Percentiles rank a stretch among this genome's conserved stretches.
phyloP scores from a whole-genome alignment of 371 early-diverging fungal species.

The Conidiobolus incongruus region DNA sequence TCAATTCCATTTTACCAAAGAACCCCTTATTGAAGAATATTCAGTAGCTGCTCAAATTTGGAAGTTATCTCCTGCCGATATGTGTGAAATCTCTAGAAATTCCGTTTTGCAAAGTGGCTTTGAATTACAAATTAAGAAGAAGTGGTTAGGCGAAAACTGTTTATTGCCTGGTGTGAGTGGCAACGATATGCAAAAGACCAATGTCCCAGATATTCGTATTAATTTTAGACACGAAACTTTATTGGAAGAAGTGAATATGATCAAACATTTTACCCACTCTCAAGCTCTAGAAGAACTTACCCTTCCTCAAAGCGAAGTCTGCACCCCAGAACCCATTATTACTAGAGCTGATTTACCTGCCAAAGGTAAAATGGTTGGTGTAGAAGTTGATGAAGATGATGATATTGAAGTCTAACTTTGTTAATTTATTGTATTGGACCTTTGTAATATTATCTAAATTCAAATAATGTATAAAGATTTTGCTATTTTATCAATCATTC shows the following conservation, averaged over 20 bases:
- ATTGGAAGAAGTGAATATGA: constrained; percentile 48
- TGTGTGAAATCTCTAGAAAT: constrained; percentile 96
- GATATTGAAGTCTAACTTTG: too few species aligned
- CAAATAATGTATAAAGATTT: too few species aligned
- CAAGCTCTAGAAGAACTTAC: too few species aligned
- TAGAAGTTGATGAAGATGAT: too few species aligned
- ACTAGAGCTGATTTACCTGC: too few species aligned
- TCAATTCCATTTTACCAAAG: constrained; percentile 96
- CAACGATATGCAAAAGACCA: constrained; percentile 84
- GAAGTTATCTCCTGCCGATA: constrained; percentile 83
- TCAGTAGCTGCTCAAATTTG: constrained; percentile 97
- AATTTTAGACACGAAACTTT: constrained; percentile 69
- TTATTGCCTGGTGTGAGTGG: constrained; percentile 53
- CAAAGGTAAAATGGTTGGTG: too few species aligned
- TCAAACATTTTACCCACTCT: constrained; percentile 20
- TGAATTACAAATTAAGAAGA: constrained; percentile 70
- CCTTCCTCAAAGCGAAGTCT: too few species aligned
- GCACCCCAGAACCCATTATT: too few species aligned
- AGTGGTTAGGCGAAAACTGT: constrained; percentile 81
- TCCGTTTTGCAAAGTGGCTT: constrained; percentile 88
- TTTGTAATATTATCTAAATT: too few species aligned
- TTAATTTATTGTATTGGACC: too few species aligned
- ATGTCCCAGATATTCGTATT: constrained; percentile 86
- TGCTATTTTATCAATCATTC: too few species aligned
- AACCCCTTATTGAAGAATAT: constrained; percentile 97